Base-by-base conservation (phyloP, 2,329 filamentous ascomycete species). In the Aspergillus sp. region DNA sequence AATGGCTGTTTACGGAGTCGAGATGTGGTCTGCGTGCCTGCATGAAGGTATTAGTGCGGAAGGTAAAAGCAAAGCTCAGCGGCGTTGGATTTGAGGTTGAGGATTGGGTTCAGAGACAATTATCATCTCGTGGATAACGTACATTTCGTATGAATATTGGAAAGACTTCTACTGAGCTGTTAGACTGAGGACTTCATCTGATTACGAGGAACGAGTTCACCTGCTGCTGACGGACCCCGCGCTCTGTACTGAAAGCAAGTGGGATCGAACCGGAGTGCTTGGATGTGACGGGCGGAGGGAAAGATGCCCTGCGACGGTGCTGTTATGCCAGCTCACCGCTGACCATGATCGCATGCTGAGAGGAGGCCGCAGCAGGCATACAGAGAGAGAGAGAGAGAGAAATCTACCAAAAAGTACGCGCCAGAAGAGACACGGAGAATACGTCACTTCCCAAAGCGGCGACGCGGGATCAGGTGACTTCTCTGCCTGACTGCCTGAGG, bases 381-480 rank as follows among this genome's bases (percentile, higher is more conserved):
- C 14, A 38, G 14, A 17, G 35, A 14, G 14, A 38, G 14, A 17
- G 35, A 14, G 14, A 38, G 35, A 16, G 35, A 38, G 35, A n/a
- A 8, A 38, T 38, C 35, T n/a, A 17, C 14, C 7, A 17, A 17
- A 38, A 1, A 17, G 35, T 6, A 38, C 11, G 35, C 10, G 33
- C 35, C 35, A 3, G 16, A 16, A n/a, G 35, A 7, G 16, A 11
- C 35, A 17, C 35, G 35, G 14, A 38, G 35, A n/a, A 38, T 38
- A 24, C 46, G 35, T 42, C 40, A 42, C 16, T 17, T 17, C 16
- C 16, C 19, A n/a, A n/a, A 20, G 35, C 35, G 46, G 14, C 14
- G 22, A 35, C 45, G 45, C 45, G 32, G 14, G 7, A 16, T 52
- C 50, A 52, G 46, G 45, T 49, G 50, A 48, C 36, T 11, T 11